These are phyloP conservation scores for Macrophomina tecta DNA, from an alignment of 2,329 filamentous ascomycete species.

Conservation along the genomic window DNA sequence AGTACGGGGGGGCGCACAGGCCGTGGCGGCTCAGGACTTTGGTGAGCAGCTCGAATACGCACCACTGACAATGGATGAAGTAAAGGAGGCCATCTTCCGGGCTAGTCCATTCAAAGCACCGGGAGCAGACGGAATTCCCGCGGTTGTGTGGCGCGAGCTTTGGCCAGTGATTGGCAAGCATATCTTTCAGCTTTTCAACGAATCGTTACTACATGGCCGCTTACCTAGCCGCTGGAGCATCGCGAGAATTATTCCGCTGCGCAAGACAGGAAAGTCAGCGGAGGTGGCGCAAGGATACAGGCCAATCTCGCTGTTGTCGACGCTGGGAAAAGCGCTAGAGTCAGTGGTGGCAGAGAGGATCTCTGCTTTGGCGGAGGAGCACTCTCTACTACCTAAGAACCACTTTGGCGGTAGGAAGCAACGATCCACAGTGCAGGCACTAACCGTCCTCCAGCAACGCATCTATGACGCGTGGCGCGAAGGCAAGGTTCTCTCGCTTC, in stretches of 20 bases:
- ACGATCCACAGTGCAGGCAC: conserved; percentile 43
- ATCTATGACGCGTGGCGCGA: conserved; percentile 41
- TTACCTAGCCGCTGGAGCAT: background rate
- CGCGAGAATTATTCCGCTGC: background rate
- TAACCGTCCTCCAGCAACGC: conserved; percentile 39
- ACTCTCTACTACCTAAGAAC: conserved; percentile 33
- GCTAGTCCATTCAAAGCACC: conserved; percentile 1
- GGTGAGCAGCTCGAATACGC: background rate
- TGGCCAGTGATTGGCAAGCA: background rate
- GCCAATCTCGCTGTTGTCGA: conserved; percentile 38
- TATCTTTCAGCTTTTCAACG: background rate
- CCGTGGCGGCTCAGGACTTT: background rate
- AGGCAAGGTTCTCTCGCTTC: conserved; percentile 41
- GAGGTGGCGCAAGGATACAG: conserved; percentile 35
- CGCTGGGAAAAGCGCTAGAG: conserved; percentile 35
- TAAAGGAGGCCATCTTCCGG: background rate
- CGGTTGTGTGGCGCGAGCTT: background rate
- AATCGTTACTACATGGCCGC: background rate
- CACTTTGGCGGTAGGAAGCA: conserved; percentile 48
- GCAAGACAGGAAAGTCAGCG: background rate
- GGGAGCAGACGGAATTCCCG: background rate
- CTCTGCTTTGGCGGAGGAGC: conserved; percentile 3
- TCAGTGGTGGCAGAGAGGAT: conserved; percentile 22
- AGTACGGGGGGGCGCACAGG: background rate
- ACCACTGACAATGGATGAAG: background rate